phyloP scores from a whole-genome alignment of 768 basidiomycete genomes.

The Lentinula raphanica region DNA sequence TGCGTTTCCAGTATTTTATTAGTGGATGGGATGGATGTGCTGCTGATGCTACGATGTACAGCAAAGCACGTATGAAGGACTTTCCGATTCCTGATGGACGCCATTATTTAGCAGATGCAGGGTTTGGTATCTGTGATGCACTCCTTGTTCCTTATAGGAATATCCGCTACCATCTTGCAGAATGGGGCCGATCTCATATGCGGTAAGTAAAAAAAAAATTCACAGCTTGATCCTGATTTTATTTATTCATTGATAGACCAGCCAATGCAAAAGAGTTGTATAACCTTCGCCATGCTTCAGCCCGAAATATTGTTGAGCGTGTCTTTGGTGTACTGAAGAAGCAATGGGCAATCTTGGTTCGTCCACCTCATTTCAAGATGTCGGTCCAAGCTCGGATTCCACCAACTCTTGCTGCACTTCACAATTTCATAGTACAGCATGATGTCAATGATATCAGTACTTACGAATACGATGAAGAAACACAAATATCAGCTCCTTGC shows the following conservation, averaged over 20 bases:
- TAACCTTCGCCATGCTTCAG: background rate
- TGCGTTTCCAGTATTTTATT: constrained; percentile 8
- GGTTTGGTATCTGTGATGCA: constrained; percentile 19
- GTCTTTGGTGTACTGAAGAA: background rate
- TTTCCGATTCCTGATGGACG: constrained; percentile 4
- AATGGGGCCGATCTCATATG: constrained; percentile 16
- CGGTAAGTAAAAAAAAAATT: background rate
- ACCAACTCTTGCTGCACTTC: no score
- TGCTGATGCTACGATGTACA: constrained; percentile 11
- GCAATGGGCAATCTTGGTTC: background rate
- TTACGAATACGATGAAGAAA: no score
- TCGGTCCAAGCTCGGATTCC: no score
- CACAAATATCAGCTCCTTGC: no score
- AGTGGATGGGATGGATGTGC: constrained; percentile 17
- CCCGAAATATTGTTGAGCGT: no score
- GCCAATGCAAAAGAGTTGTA: background rate
- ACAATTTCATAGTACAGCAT: no score
- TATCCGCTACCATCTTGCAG: constrained; percentile 22
- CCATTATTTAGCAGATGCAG: constrained; percentile 25
- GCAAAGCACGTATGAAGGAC: background rate
- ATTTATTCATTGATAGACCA: background rate
- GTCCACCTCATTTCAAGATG: background rate
- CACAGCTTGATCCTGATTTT: background rate
- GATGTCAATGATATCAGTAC: no score
- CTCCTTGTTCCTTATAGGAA: no score